Base-by-base conservation (phyloP, 345 rosid genomes). In the Bruguiera parviflora region DNA sequence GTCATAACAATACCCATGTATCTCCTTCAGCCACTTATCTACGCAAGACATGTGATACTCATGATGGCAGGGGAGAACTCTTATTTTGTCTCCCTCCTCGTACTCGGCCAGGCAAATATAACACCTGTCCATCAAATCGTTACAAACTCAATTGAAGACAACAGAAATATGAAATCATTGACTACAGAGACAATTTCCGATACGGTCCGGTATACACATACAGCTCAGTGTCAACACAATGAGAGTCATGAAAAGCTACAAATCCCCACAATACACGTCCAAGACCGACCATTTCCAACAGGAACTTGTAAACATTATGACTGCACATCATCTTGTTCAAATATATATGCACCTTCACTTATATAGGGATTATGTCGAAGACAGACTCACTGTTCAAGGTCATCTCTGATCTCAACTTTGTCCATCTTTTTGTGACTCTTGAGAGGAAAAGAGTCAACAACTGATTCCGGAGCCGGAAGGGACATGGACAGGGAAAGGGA, bases 11-110 rank as follows among this genome's bases (percentile, higher is more conserved):
- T 82, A 87, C 95, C 95, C 90, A 6, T 87, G 95, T 71, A 89
- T 89, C 84, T 89, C 92, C 81, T 89, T 89, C 47, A 89, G 88
- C 95, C 95, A 89, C 84, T 89, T 89, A 76, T 87, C 95, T 13
- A 89, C 85, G 52, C 95, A 89, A 19, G 81, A 71, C 92, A 87
- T 84, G 75, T 89, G 95, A 70, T 87, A 89, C 75, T 89, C 95
- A 10, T 89, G 95, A 71, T 81, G 83, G 86, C 95, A 89, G 10
- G 95, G 95, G 61, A 89, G 95, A 76, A 85, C 82, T 64, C 91
- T 79, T 71, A 89, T 89, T 77, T 78, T 77, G 68, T 89, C 88
- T 47, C 84, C 91, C 71, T 89, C 95, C 70, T 79, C 90, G 3
- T 85, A 89, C 77, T 89, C 95, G 0, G 83, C 79, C 74, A 89